Evolutionary conservation across 2,329 filamentous ascomycete species (phyloP), one percentile per base, ranked within the genome.

Genomic region (Lasiodiplodia citricola): DNA sequence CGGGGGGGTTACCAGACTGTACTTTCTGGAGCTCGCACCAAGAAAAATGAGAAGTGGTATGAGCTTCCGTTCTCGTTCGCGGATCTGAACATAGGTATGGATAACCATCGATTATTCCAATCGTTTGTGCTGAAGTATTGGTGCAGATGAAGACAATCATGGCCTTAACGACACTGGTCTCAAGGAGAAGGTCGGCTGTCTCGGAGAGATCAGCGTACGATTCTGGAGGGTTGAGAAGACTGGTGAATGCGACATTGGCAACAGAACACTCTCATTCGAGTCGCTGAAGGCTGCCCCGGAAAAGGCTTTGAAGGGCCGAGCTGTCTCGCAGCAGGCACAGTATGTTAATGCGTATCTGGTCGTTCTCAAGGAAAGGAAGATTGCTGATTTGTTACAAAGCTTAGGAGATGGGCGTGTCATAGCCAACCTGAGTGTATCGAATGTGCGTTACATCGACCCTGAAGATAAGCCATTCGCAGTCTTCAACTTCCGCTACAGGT

Each of bases 401-500:
- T 44, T 68, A 3, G 25, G 56, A 28, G 11, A 25, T 65, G 21
- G 28, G 18, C 14, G 31, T 35, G 11, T 37, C 13, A 63, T 50
- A n/a, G 31, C 21, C 6, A 16, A n/a, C 37, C 10, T 51, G 7
- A 16, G 2, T 3, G 13, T 14, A 38, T 16, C 58, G 35, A 58
- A 44, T 16, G 50, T 31, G 6, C 21, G 56, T 14, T 58, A 65
- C 18, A 23, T 74, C 10, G 68, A 73, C 58, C 51, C 60, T 18
- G 21, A 69, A 21, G 35, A 70, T 0, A n/a, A 37, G 2, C 75
- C 75, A 0, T 66, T 75, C 35, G 73, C 72, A 11, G 70, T 54
- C 1, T 77, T 77, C 67, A 71, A 69, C 21, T 76, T 78, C 69
- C 73, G 72, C 38, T 78, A 78, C 68, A 70, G 74, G 4, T 75